Percentiles rank a stretch among this genome's conserved stretches.
phyloP scores from a whole-genome alignment of 1,139 yeast species.

The Yamadazyma jaroonii region DNA sequence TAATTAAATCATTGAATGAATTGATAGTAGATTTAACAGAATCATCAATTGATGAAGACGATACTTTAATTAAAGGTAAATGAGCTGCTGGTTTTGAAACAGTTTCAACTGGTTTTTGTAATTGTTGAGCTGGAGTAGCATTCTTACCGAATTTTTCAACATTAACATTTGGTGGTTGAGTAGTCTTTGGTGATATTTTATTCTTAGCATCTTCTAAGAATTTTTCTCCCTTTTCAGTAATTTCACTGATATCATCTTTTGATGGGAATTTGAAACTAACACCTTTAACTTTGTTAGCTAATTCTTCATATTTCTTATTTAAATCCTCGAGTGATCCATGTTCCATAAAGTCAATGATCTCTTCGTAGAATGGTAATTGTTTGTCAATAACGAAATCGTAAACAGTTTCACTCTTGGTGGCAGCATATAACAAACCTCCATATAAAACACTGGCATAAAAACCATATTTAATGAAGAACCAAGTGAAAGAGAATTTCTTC shows the following conservation, averaged over 20 bases:
- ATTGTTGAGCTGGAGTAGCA: conserved; percentile 44
- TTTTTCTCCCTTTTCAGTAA: conserved; percentile 35
- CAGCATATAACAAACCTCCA: conserved; percentile 40
- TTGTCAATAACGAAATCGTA: conserved; percentile 47
- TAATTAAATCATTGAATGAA: conserved; percentile 52
- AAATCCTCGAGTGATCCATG: conserved; percentile 37
- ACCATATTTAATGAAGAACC: conserved; percentile 32
- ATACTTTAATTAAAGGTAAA: conserved; percentile 36
- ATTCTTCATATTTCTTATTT: conserved; percentile 18
- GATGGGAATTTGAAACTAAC: conserved; percentile 28
- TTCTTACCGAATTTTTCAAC: conserved; percentile 14
- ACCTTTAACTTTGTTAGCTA: conserved; percentile 20
- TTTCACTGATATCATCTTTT: conserved; percentile 30
- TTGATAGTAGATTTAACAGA: conserved; percentile 46
- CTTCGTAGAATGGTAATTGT: conserved; percentile 46
- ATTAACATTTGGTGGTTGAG: conserved; percentile 11
- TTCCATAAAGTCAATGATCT: conserved; percentile 39
- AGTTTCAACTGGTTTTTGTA: conserved; percentile 44
- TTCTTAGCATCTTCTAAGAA: conserved; percentile 37
- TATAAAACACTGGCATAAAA: conserved; percentile 30
- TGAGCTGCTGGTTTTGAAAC: conserved; percentile 29
- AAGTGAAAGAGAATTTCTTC: conserved; percentile 32
- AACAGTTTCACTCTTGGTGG: conserved; percentile 45
- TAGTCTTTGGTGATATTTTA: conserved; percentile 17
- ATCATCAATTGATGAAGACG: conserved; percentile 35